Base-by-base conservation (phyloP, 805 yeast species). In the Wickerhamiella brachini region DNA sequence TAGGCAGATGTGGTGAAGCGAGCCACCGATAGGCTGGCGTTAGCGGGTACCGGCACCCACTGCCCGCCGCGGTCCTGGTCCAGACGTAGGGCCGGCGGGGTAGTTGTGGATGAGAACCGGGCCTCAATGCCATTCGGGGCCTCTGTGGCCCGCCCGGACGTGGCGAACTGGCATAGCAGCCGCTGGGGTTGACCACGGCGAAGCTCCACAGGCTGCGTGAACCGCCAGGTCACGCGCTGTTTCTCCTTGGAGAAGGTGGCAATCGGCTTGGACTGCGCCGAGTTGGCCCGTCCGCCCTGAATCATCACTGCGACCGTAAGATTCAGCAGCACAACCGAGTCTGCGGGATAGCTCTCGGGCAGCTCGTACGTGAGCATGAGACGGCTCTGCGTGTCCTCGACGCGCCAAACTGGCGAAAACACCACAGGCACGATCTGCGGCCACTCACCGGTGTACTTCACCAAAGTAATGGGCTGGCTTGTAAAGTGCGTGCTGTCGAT, bases 171-270 rank as follows among this genome's bases (percentile, higher is more conserved):
- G 17, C 95, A 95, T 61, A 90, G 80, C 44, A 89, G 72, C 60
- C 83, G 79, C 59, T 82, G 81, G 57, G 83, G 88, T 18, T 58
- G 61, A 2, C 64, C 64, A 54, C 67, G 65, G 24, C 58, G 58
- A 21, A 79, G 59, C 3, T 58, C 62, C 10, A 76, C 59, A 57
- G 59, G 55, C 41, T 51, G 45, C n/a, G 58, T 68, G 58, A 80
- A 79, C 63, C 83, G 78, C 96, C 97, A 89, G 0, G 93, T 82
- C 52, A 93, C 81, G 67, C 97, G 78, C 58, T 79, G 82, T 62
- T 79, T 81, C 49, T 88, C 97, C 61, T 79, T 83, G 67, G 83
- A 86, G 72, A 88, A 90, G 1, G 94, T 78, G 52, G 97, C 97
- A 51, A 84, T 81, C 5, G 98, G 98, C 64, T 85, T 86, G 2